Evolutionary conservation across 1,139 yeast species (phyloP), one percentile per base, ranked within the genome.

Genomic region (Diutina siamensis): DNA sequence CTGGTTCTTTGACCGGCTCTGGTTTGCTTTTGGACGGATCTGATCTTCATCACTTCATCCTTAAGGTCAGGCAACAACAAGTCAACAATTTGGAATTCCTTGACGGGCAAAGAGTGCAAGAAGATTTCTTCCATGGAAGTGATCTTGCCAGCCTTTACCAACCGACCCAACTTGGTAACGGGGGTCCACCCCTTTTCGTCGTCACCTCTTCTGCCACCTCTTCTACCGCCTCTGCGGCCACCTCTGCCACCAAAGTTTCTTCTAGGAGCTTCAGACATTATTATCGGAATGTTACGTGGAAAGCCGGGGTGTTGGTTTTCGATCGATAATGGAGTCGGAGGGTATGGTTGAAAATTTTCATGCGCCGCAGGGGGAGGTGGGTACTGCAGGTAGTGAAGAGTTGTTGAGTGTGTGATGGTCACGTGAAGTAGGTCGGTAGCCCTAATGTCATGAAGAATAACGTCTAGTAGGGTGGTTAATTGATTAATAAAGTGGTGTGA

Each of bases 1-100:
- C 99, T 88, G 76, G 98, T 92, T 83, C 99, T 92, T 83, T 92
- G 99, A 88, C 99, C 99, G 65, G 99, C 99, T 78, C 96, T 83
- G 81, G 99, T 92, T 79, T 92, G 99, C 83, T 92, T 92, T 79
- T 92, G 99, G 62, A 92, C 98, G 60, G 99, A 95, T 81, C 94
- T 84, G 78, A 92, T 92, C 87, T 88, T 88, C 98, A 92, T 92
- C 67, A 94, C 97, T 76, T 92, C 96, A 71, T 92, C 99, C 77
- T 84, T 83, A 70, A 92, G 83, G 67, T 78, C 83, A 68, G 98
- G 98, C 67, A 92, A 81, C 74, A 92, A 80, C 68, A 81, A 83
- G 78, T 92, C 99, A 65, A 92, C 84, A 80, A 92, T 85, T 80
- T 92, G 97, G 86, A 72, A 88, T 80, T 92, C 99, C 89, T 94